phyloP scores from a whole-genome alignment of 176 grass and related monocot genomes.

The Oryza nivara region DNA sequence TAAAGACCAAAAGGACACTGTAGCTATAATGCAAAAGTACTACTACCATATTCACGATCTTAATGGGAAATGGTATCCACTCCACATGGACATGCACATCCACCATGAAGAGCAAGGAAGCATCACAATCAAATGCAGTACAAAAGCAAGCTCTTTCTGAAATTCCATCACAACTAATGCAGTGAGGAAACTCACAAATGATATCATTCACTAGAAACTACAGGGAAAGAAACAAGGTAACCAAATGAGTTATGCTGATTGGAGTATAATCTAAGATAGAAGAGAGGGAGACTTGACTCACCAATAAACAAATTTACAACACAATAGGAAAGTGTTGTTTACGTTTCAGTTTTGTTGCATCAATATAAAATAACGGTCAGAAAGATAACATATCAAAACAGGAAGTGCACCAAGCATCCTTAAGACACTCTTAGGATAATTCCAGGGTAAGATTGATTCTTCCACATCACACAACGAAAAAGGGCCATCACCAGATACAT shows the following conservation, averaged over 20 bases:
- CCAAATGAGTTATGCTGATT: neutral
- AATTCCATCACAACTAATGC: neutral
- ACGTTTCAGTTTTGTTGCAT: neutral
- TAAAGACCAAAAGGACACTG: neutral
- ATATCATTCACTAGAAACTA: neutral
- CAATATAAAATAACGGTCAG: neutral
- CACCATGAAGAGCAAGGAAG: constrained; percentile 2
- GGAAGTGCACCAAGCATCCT: neutral
- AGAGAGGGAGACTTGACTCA: neutral
- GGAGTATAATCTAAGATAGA: neutral
- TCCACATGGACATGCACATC: neutral
- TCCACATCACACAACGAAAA: constrained; percentile 29
- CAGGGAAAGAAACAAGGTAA: neutral
- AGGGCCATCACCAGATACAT: constrained; percentile 38
- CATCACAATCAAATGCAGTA: constrained; percentile 17
- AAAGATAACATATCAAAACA: neutral
- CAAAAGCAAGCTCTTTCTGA: neutral
- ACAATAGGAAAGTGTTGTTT: neutral
- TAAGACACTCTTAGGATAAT: neutral
- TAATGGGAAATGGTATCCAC: neutral
- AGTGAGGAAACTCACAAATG: neutral
- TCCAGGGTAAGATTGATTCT: neutral
- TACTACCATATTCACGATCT: neutral
- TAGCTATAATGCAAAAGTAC: neutral
- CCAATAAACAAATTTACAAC: neutral